A percentile compares a stretch with the other conserved stretches of the same genome.
Evolutionary conservation across 2,329 filamentous ascomycete species (phyloP).

Genomic region (Sporothrix globosa): DNA sequence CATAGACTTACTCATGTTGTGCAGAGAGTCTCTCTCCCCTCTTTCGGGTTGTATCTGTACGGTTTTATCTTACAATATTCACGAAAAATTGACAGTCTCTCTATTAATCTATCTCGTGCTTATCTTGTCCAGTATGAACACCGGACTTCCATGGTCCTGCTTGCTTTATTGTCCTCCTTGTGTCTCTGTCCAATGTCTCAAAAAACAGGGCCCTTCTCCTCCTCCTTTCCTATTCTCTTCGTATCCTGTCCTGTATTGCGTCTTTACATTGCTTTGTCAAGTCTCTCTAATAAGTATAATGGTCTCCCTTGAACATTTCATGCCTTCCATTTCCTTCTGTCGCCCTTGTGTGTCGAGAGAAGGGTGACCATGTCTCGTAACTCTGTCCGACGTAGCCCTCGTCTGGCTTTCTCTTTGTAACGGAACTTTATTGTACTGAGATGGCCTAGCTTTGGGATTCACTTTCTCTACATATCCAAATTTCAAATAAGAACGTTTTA

Average conservation of each 20-base stretch:
- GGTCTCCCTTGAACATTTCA: neutral
- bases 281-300: constrained; percentile 11
- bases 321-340: constrained; percentile 5
- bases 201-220: neutral
- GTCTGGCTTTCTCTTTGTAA: neutral
- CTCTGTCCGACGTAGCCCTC: neutral
- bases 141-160: neutral
- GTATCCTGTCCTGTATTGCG: neutral
- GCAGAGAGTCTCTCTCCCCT: neutral
- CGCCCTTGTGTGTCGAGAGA: constrained; percentile 2
- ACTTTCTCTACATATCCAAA: too few species aligned
- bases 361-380: neutral
- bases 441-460: neutral
- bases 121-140: neutral
- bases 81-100: neutral
- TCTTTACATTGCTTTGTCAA: constrained; percentile 26
- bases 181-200: constrained; percentile 17
- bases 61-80: neutral
- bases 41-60: neutral
- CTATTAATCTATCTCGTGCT: constrained; percentile 4
- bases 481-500: neutral
- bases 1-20: neutral
- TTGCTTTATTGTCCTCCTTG: constrained; percentile 14
- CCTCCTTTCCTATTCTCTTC: neutral
- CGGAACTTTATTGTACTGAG: neutral